phyloP scores from a whole-genome alignment of 2,329 filamentous ascomycete genomes.

The Penicillium occitanis region DNA sequence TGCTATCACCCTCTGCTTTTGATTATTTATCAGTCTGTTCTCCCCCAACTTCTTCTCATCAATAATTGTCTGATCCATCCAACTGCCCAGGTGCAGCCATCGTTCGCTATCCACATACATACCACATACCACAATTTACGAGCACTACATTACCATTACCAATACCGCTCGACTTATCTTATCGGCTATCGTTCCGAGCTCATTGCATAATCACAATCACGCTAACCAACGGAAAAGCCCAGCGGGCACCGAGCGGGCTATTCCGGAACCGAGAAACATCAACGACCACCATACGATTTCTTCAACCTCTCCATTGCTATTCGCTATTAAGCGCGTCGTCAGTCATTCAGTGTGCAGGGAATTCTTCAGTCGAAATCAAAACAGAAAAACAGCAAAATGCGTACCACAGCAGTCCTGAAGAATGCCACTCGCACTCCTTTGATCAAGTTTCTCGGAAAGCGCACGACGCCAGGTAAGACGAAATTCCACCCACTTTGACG shows the following conservation, averaged over 20 bases:
- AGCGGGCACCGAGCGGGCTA: constrained; percentile 13
- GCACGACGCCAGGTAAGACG: constrained; percentile 45
- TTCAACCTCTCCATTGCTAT: constrained; percentile 13
- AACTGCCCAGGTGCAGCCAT: not conserved
- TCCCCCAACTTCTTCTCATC: not conserved
- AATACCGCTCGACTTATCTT: not conserved
- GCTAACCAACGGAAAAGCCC: constrained; percentile 7
- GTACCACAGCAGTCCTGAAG: constrained; percentile 42
- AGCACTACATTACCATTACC: not conserved
- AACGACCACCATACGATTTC: constrained; percentile 9
- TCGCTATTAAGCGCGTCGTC: not conserved
- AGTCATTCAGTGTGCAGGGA: not conserved
- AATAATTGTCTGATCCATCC: not conserved
- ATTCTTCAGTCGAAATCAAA: constrained; percentile 17
- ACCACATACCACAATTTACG: not conserved
- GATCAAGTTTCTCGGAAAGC: constrained; percentile 53
- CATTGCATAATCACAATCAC: constrained; percentile 14
- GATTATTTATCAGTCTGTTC: not conserved
- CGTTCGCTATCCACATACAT: not conserved
- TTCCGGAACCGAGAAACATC: constrained; percentile 11
- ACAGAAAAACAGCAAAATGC: constrained; percentile 35
- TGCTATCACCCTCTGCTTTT: not conserved
- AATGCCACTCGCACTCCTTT: constrained; percentile 47
- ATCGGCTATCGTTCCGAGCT: constrained; percentile 5
- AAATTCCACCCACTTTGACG: constrained; percentile 5